Base-by-base conservation (phyloP, 257 asterid genomes). In the Forsythia suspensa region DNA sequence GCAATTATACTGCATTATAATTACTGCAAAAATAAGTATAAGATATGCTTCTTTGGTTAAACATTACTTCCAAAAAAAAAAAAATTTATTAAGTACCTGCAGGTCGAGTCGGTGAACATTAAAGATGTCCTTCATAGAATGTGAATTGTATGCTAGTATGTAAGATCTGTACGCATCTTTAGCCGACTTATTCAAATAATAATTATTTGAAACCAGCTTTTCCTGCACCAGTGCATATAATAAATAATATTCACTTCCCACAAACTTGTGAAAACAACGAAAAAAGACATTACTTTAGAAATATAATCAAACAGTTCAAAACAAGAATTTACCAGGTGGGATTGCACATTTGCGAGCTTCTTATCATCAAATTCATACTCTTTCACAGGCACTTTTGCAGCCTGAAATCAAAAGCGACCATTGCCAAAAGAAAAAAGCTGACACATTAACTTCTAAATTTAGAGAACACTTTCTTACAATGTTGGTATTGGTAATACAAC, bases 131-230 rank as follows among this genome's bases (percentile, higher is more conserved):
- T 96, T 96, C 99, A 89, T 87, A 43, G 99, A 90, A 82, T 94
- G 99, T 3, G 98, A 93, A 80, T 94, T 91, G 84, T 96, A 96
- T 0, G 99, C 94, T 71, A 90, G 88, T 65, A 96, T 87, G 80
- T 93, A 96, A 73, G 97, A 81, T 84, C 95, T 88, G 87, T 96
- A 96, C 4, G 98, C 99, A 65, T 94, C 99, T 88, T 92, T 96
- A 41, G 99, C 99, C 0, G 96, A 92, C 87, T 96, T 89, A 77
- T 91, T 91, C 85, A 96, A 72, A 76, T 92, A 82, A 83, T 88
- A 91, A 85, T 96, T 96, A 76, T 84, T 88, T 29, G 92, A 76
- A 16, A 96, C 90, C 89, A 93, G 77, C 84, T 84, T 89, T 78
- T 84, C 97, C 99, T 95, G 94, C 77, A 86, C 42, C 74, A 69